phyloP scores from a whole-genome alignment of 345 rosid genomes.

The Raphanus sativus region DNA sequence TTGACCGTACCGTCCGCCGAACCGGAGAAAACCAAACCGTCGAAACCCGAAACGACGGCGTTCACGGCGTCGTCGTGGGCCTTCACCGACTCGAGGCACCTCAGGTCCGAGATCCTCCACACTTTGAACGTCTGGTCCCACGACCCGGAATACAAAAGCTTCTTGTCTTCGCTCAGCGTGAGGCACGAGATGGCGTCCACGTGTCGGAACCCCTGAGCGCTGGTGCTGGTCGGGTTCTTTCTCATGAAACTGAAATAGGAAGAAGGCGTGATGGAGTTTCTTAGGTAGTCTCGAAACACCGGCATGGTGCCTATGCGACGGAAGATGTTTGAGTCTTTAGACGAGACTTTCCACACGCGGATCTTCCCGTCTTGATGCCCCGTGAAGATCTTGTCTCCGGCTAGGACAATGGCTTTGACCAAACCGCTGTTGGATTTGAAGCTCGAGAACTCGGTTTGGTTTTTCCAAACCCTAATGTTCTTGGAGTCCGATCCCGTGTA shows the following conservation, averaged over 20 bases:
- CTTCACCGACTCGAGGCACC: constrained; percentile 67
- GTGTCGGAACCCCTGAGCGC: constrained; percentile 57
- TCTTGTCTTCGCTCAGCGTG: constrained; percentile 61
- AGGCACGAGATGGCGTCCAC: constrained; percentile 82
- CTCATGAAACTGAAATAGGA: constrained; percentile 56
- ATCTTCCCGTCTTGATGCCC: constrained; percentile 96
- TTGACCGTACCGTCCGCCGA: constrained; percentile 85
- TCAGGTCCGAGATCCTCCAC: constrained; percentile 67
- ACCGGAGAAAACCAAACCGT: constrained; percentile 81
- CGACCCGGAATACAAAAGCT: constrained; percentile 66
- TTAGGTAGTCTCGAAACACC: constrained; percentile 54
- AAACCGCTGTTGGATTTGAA: constrained; percentile 83
- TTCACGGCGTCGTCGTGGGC: constrained; percentile 90
- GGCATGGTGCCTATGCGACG: constrained; percentile 76
- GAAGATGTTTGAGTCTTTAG: constrained; percentile 46
- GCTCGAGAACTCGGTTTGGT: constrained; percentile 66
- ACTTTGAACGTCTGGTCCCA: constrained; percentile 94
- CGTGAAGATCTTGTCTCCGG: constrained; percentile 62
- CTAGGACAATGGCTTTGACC: constrained; percentile 75
- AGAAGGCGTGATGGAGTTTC: constrained; percentile 57
- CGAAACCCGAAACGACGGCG: constrained; percentile 65
- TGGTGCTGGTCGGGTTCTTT: constrained; percentile 43
- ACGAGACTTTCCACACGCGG: constrained; percentile 69
- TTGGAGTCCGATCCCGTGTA: constrained; percentile 93
- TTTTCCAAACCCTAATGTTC: constrained; percentile 89